These are phyloP conservation scores for Posidonia oceanica DNA, from an alignment of 116 monocot species.

Conservation along the genomic window DNA sequence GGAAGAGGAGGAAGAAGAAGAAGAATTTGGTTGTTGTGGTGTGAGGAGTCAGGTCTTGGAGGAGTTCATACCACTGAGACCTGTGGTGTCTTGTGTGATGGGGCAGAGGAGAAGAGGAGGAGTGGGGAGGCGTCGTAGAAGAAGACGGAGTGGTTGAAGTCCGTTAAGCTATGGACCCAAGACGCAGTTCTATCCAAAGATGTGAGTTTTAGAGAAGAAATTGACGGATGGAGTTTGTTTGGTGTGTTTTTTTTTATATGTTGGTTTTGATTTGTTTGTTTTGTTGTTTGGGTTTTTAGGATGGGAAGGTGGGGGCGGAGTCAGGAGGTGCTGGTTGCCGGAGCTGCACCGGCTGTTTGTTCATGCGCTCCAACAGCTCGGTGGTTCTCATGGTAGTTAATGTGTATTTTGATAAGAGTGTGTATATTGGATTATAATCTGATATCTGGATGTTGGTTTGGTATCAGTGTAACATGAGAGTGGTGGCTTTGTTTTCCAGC, in stretches of 20 bases:
- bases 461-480: background rate
- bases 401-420: too few species aligned
- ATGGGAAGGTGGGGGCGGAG: background rate
- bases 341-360: conserved; percentile 76
- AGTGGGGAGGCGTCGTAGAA: too few species aligned
- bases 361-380: conserved; percentile 51
- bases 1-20: too few species aligned
- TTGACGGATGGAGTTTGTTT: too few species aligned
- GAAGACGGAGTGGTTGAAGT: too few species aligned
- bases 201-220: too few species aligned
- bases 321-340: conserved; percentile 74
- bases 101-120: too few species aligned
- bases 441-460: background rate
- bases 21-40: too few species aligned
- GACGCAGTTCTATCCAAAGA: too few species aligned
- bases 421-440: background rate
- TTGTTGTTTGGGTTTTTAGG: background rate
- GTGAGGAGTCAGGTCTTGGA: background rate
- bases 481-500: conserved; percentile 21
- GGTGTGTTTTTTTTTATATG: background rate
- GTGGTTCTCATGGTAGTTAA: conserved; percentile 64
- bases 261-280: background rate
- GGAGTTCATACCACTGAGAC: background rate
- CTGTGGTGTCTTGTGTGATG: too few species aligned
- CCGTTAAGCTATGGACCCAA: too few species aligned